These are phyloP conservation scores for Ceratocystiopsis brevicomis DNA, from an alignment of 2,329 filamentous ascomycete species.

Conservation along the genomic window DNA sequence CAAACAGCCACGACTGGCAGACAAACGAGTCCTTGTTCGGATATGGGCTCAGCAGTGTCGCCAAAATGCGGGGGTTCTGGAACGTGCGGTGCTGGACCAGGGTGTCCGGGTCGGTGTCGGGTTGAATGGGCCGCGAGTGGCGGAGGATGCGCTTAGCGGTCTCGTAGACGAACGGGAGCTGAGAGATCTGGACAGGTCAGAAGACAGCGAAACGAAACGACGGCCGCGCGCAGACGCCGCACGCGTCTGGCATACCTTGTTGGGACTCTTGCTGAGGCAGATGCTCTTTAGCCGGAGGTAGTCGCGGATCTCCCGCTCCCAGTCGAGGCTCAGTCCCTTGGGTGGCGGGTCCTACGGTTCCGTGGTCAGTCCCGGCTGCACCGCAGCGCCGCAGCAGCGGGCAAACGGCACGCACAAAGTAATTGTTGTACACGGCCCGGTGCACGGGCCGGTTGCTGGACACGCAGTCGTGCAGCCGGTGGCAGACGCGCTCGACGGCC, in stretches of 20 bases:
- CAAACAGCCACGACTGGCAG: slow-evolving; percentile 43
- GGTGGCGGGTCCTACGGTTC: slow-evolving; percentile 18
- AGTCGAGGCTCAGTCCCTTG: slow-evolving; percentile 10
- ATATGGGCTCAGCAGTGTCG: slow-evolving; percentile 23
- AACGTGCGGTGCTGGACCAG: slow-evolving; percentile 21
- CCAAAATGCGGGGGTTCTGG: slow-evolving; percentile 26
- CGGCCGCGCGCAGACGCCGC: too few relatives aligned
- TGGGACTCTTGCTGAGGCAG: slow-evolving; percentile 16
- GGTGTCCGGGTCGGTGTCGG: slow-evolving; percentile 8
- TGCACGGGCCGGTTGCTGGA: too few relatives aligned
- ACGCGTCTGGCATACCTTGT: slow-evolving; percentile 18
- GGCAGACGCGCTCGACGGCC: slow-evolving; percentile 31
- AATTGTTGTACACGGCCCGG: slow-evolving; percentile 26
- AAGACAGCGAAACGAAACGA: too few relatives aligned
- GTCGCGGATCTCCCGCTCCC: slow-evolving; percentile 22
- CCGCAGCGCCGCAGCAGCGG: background rate
- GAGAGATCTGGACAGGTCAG: slow-evolving; percentile 15
- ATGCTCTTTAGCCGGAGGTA: slow-evolving; percentile 25
- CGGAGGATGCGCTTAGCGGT: slow-evolving; percentile 27
- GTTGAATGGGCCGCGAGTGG: slow-evolving; percentile 20
- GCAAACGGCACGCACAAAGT: slow-evolving; percentile 5
- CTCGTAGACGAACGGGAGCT: slow-evolving; percentile 29
- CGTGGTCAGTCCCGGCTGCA: background rate
- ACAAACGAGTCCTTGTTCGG: slow-evolving; percentile 41
- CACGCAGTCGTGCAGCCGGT: slow-evolving; percentile 27